Base-by-base conservation (phyloP, 768 basidiomycete species). In the Pulveroboletus sp. region DNA sequence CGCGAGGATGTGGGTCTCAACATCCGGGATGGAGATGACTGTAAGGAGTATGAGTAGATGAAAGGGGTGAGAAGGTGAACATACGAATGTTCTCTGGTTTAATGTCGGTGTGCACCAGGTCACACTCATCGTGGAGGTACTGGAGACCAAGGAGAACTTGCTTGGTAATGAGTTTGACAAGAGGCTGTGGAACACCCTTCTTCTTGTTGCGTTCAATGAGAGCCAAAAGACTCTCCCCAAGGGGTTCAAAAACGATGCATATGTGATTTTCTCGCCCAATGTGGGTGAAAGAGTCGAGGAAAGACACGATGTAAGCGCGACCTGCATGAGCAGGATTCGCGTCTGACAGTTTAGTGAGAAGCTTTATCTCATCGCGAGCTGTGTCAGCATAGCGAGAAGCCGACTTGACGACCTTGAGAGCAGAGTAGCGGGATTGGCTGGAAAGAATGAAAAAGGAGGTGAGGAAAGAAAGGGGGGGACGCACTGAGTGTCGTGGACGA, bases 321-420 rank as follows among this genome's bases (percentile, higher is more conserved):
- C 93, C 93, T 14, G 81, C 81, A 64, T 95, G 93, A 2, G 73
- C 63, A n/a, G 82, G 85, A 63, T 81, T 85, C 66, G 80, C 77
- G 17, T 80, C 76, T 46, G 80, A 75, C 6, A 94, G 86, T 57
- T 83, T 83, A 55, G 83, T 80, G 36, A 93, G 79, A 31, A 97
- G 80, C 66, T 93, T 90, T 68, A 98, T 97, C 72, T 98, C 95
- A 67, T 98, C 95, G 44, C 87, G 81, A 27, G 95, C 95, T 5
- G 95, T 97, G 67, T 97, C 94, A 52, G 93, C 90, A 71, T 98
- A 98, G 57, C 93, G 85, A 21, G 84, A 82, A 18, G 93, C 94
- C 27, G 93, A 95, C 71, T 95, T 95, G 70, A 94, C 90, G 49
- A 96, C 85, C 69, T 96, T 96, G 65, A 96, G 80, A 14, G 93